Evolutionary conservation across 2,329 filamentous ascomycete genomes (phyloP), one percentile per base, ranked within the genome.

Genomic region (Fonsecaea monophora): DNA sequence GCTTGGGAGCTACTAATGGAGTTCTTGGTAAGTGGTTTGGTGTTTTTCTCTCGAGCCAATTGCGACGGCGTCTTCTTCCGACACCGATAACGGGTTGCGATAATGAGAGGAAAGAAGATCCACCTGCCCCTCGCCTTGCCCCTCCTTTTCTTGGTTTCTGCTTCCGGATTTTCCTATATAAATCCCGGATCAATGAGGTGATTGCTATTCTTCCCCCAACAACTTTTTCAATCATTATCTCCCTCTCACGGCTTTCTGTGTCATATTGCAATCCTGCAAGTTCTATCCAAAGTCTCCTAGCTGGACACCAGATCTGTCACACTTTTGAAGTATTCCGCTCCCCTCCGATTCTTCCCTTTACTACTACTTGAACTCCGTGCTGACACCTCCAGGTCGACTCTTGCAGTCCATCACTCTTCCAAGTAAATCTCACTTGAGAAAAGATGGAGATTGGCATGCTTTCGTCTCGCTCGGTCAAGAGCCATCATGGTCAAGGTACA

Each of bases 401-500:
- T 9, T 50, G 37, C 54, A 50, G 53, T 3, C 38, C 61, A 38
- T 30, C 53, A 9, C 18, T 18, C 30, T 30, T 30, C 21, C 56
- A 61, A 69, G 67, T 69, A 69, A 69, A 65, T 54, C 67, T 66
- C 64, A 65, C 68, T 65, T 58, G n/a, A 42, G 37, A 25, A 61
- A 67, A 64, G 68, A 70, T 70, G 68, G 60, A 62, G 65, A 57
- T 62, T 60, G 56, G 53, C 60, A 70, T 67, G 62, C 64, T 61
- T 64, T 72, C 68, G 65, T 55, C 55, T 69, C 68, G 70, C 64
- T 68, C 42, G 64, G 64, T 69, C 61, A 48, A 62, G 60, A 69
- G 65, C 60, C 63, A 62, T 69, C 68, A 76, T 76, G 78, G 80
- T 82, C 80, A 82, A 82, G 80, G 80, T 82, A 82, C 80, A 25